phyloP scores from a whole-genome alignment of 2,329 filamentous ascomycete species.

The Xylariomycetidae sp. region DNA sequence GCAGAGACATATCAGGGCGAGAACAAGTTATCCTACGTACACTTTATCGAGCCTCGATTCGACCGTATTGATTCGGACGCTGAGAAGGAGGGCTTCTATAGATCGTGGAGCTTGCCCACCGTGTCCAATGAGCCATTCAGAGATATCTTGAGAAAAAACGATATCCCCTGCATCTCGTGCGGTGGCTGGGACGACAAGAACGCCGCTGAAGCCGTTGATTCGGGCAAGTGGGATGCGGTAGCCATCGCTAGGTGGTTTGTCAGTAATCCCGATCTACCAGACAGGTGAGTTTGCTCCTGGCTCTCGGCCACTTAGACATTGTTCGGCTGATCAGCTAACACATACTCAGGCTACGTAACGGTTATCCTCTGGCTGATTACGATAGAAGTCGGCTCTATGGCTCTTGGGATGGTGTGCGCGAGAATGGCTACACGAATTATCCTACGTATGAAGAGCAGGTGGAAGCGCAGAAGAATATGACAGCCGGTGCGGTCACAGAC shows the following conservation, averaged over 20 bases:
- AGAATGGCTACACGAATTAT: slow-evolving; percentile 32
- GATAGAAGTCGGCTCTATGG: slow-evolving; percentile 34
- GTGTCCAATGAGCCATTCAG: slow-evolving; percentile 23
- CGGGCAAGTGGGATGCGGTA: slow-evolving; percentile 27
- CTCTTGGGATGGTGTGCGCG: slow-evolving; percentile 14
- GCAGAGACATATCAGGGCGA: slow-evolving; percentile 21
- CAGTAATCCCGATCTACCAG: slow-evolving; percentile 40
- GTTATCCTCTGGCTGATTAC: slow-evolving; percentile 32
- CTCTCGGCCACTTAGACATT: too few relatives aligned
- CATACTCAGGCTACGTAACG: slow-evolving; percentile 29
- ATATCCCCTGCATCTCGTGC: slow-evolving; percentile 19
- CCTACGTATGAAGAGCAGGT: slow-evolving; percentile 12
- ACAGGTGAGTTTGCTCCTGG: slow-evolving; percentile 12
- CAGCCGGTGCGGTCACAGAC: too few relatives aligned
- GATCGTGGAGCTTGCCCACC: slow-evolving; percentile 25
- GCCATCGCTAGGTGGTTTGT: slow-evolving; percentile 42
- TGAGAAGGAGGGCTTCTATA: slow-evolving; percentile 32
- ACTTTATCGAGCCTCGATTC: slow-evolving; percentile 43
- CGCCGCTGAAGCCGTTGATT: slow-evolving; percentile 18
- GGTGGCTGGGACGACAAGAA: slow-evolving; percentile 25
- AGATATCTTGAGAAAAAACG: slow-evolving; percentile 18
- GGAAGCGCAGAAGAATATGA: too few relatives aligned
- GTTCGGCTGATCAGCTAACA: background rate
- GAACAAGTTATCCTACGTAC: slow-evolving; percentile 38
- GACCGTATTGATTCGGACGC: slow-evolving; percentile 35